Conservation (phyloP, 2,329 filamentous ascomycete genomes). For the Cadophora malorum region DNA sequence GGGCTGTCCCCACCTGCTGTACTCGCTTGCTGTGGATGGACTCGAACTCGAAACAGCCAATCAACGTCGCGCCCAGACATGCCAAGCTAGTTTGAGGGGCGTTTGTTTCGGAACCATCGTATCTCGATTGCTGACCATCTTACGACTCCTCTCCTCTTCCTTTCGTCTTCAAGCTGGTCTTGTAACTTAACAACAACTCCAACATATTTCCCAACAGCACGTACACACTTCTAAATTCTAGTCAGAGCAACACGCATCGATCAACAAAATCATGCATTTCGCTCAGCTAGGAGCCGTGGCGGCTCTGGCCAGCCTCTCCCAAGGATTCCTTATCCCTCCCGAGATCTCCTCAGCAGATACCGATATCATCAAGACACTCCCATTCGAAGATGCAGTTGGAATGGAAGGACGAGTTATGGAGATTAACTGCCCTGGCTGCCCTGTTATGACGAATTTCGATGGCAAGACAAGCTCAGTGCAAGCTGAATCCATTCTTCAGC, state of each 20-base stretch:
- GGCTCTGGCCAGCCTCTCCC: slow-evolving; percentile 33
- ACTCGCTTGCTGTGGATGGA: slow-evolving; percentile 6
- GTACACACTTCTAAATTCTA: slow-evolving; percentile 14
- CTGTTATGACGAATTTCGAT: slow-evolving; percentile 48
- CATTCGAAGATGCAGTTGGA: slow-evolving; percentile 49
- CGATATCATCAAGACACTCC: slow-evolving; percentile 50
- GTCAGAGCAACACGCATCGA: not conserved
- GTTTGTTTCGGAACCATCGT: slow-evolving; percentile 13
- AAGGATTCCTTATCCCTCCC: slow-evolving; percentile 62
- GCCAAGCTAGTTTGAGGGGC: not conserved
- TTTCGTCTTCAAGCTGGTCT: slow-evolving; percentile 23
- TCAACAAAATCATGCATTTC: slow-evolving; percentile 36
- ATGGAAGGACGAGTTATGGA: slow-evolving; percentile 51
- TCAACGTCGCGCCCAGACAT: not conserved
- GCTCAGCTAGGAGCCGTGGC: slow-evolving; percentile 33
- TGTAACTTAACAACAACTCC: slow-evolving; percentile 10
- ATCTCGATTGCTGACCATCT: not conserved
- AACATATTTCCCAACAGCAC: slow-evolving; percentile 9
- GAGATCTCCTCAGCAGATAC: slow-evolving; percentile 52
- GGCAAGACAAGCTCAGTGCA: slow-evolving; percentile 38
- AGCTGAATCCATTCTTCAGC: slow-evolving; percentile 49
- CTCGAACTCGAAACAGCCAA: not conserved
- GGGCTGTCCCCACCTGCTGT: slow-evolving; percentile 1
- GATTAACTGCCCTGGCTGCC: slow-evolving; percentile 62
- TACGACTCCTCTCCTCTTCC: not conserved